Percentiles rank a stretch among this genome's conserved stretches.
Evolutionary conservation across 805 yeast species (phyloP).

Genomic region (Wickerhamiella lipophila): DNA sequence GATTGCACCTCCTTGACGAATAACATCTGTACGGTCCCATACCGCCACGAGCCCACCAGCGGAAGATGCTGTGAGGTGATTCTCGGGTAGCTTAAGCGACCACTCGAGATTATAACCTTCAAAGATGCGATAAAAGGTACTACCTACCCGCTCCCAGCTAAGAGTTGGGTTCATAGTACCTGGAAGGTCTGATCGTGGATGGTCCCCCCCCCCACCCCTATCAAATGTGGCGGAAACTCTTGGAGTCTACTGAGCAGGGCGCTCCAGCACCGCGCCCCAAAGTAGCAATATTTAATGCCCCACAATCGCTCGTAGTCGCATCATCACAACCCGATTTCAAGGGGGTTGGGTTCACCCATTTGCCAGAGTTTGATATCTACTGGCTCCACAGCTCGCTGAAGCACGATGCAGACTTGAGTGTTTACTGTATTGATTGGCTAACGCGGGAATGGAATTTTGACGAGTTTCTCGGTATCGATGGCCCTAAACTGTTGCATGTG

Average conservation of each 20-base stretch:
- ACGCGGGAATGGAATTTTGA: conserved; percentile 4
- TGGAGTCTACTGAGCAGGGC: conserved; percentile 4
- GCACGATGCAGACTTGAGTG: neutral
- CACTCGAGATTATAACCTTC: conserved; percentile 46
- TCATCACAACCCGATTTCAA: neutral
- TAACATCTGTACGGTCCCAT: conserved; percentile 17
- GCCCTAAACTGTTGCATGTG: conserved; percentile 4
- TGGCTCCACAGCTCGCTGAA: conserved; percentile 1
- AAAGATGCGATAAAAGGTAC: conserved; percentile 52
- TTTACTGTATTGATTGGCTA: conserved; percentile 4
- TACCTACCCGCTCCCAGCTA: conserved; percentile 69
- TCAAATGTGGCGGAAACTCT: conserved; percentile 8
- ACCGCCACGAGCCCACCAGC: conserved; percentile 44
- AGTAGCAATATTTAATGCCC: conserved; percentile 1
- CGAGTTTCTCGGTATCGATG: neutral
- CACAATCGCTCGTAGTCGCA: neutral
- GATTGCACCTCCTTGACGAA: conserved; percentile 12
- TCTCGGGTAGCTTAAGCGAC: conserved; percentile 35
- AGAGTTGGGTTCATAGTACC: conserved; percentile 20
- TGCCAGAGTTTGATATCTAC: neutral
- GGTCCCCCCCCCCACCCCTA: no score
- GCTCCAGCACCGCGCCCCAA: neutral
- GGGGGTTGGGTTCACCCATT: neutral
- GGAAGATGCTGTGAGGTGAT: conserved; percentile 38
- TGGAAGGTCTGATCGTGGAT: no score